Percentiles rank a stretch among this genome's conserved stretches.
Evolutionary conservation across 371 early-diverging fungal genomes (phyloP).

Genomic region (Mortierella sp.): DNA sequence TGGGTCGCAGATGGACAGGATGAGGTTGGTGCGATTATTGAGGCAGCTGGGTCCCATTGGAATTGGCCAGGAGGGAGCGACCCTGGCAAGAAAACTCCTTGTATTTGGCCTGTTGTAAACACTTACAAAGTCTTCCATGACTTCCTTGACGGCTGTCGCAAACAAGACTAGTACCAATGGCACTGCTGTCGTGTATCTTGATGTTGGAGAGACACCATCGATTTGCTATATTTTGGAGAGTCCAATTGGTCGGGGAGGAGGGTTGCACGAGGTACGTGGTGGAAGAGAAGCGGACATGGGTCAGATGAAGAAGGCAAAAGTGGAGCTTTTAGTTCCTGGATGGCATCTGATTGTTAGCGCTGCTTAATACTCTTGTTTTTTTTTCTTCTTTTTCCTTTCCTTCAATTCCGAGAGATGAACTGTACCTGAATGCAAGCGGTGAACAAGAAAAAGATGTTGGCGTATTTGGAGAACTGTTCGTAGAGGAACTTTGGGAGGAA

Average conservation of each 20-base stretch:
- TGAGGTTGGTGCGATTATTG: neutral
- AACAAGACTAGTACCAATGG: conserved; percentile 93
- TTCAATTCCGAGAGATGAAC: neutral
- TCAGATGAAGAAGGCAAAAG: neutral
- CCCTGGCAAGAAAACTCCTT: neutral
- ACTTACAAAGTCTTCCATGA: conserved; percentile 93
- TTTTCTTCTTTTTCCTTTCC: neutral
- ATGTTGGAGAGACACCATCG: conserved; percentile 87
- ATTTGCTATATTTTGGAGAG: conserved; percentile 74
- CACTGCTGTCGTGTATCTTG: conserved; percentile 90
- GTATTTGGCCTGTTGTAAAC: neutral
- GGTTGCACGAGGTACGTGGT: neutral
- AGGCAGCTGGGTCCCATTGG: conserved; percentile 5
- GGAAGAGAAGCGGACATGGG: neutral
- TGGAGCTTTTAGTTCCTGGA: neutral
- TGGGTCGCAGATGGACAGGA: neutral
- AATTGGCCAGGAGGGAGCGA: conserved; percentile 8
- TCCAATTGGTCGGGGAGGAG: neutral
- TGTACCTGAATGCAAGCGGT: conserved; percentile 88
- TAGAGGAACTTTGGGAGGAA: conserved; percentile 95
- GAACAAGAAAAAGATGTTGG: conserved; percentile 96
- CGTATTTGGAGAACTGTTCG: conserved; percentile 96
- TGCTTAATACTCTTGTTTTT: neutral
- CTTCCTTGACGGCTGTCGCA: conserved; percentile 97
- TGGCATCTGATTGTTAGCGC: neutral